Conservation (phyloP, 2,329 filamentous ascomycete genomes). For the Fusarium brevicatenulatum region DNA sequence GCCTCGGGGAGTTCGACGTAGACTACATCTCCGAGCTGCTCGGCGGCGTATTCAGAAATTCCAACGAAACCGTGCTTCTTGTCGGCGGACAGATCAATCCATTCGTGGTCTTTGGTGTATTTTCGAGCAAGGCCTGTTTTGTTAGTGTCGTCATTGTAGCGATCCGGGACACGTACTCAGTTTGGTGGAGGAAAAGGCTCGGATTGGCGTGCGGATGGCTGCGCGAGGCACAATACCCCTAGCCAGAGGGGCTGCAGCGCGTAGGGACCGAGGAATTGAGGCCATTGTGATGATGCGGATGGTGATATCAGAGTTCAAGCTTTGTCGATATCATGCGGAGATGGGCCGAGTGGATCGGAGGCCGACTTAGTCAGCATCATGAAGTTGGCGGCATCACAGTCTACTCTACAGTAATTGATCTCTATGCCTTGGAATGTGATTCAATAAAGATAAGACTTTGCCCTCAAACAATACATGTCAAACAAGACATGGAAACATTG, state of each 20-base stretch:
- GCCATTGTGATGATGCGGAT: conserved; percentile 59
- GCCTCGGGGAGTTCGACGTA: conserved; percentile 91
- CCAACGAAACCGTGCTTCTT: conserved; percentile 83
- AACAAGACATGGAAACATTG: conserved; percentile 17
- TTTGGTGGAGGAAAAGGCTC: conserved; percentile 54
- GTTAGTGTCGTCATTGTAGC: conserved; percentile 6
- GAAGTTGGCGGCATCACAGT: background rate
- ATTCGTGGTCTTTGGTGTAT: conserved; percentile 98
- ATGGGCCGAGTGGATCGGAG: conserved; percentile 35
- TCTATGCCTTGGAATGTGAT: background rate
- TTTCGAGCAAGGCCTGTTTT: conserved; percentile 73
- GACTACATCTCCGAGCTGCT: conserved; percentile 94
- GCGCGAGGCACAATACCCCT: conserved; percentile 53
- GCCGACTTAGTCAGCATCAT: conserved; percentile 36
- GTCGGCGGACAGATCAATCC: conserved; percentile 89
- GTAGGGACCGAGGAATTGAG: conserved; percentile 68
- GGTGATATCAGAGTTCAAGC: conserved; percentile 37
- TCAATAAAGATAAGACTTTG: background rate
- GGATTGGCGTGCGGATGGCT: conserved; percentile 55
- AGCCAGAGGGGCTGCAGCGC: conserved; percentile 59
- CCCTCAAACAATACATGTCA: background rate
- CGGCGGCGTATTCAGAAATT: conserved; percentile 90
- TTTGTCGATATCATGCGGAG: conserved; percentile 35
- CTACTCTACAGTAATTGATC: background rate
- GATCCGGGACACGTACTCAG: conserved; percentile 44